These are phyloP conservation scores for Immersiella caudata DNA, from an alignment of 495 filamentous ascomycete species.

Conservation along the genomic window DNA sequence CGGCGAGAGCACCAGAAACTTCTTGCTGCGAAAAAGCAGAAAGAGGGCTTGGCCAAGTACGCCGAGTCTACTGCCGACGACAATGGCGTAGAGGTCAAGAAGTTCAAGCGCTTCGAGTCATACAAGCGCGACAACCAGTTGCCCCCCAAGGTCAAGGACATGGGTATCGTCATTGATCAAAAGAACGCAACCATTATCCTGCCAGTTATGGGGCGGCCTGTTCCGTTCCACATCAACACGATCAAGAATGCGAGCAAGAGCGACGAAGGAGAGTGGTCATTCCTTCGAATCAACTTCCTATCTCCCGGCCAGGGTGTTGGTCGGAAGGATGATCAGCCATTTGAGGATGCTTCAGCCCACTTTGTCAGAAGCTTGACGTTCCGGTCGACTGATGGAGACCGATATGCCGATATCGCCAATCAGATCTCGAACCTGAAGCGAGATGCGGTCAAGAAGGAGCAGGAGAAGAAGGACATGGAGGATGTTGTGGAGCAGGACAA, in stretches of 20 bases:
- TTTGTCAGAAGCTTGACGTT: slow-evolving; percentile 96
- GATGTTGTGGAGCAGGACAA: slow-evolving; percentile 99
- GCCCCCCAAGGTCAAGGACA: slow-evolving; percentile 75
- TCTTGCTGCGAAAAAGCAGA: slow-evolving; percentile 82
- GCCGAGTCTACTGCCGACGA: slow-evolving; percentile 76
- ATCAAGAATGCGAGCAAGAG: slow-evolving; percentile 98
- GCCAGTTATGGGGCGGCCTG: slow-evolving; percentile 95
- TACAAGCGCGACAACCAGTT: slow-evolving; percentile 99
- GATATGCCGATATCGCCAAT: slow-evolving; percentile 84
- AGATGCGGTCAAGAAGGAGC: slow-evolving; percentile 82
- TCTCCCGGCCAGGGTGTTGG: slow-evolving; percentile 98
- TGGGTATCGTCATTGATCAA: slow-evolving; percentile 84
- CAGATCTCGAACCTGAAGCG: slow-evolving; percentile 95
- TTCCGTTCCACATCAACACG: slow-evolving; percentile 98
- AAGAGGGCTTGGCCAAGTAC: slow-evolving; percentile 81
- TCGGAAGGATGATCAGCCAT: slow-evolving; percentile 96
- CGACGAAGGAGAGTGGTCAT: slow-evolving; percentile 91
- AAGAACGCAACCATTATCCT: slow-evolving; percentile 90
- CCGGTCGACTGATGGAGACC: slow-evolving; percentile 81
- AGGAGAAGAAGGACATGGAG: slow-evolving; percentile 99
- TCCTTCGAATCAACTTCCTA: slow-evolving; percentile 94
- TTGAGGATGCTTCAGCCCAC: slow-evolving; percentile 93
- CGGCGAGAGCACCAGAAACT: slow-evolving; percentile 93
- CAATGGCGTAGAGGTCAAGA: slow-evolving; percentile 90
- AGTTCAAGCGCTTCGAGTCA: slow-evolving; percentile 97